Conservation (phyloP, 2,329 filamentous ascomycete species). For the Colletotrichum sp. region DNA sequence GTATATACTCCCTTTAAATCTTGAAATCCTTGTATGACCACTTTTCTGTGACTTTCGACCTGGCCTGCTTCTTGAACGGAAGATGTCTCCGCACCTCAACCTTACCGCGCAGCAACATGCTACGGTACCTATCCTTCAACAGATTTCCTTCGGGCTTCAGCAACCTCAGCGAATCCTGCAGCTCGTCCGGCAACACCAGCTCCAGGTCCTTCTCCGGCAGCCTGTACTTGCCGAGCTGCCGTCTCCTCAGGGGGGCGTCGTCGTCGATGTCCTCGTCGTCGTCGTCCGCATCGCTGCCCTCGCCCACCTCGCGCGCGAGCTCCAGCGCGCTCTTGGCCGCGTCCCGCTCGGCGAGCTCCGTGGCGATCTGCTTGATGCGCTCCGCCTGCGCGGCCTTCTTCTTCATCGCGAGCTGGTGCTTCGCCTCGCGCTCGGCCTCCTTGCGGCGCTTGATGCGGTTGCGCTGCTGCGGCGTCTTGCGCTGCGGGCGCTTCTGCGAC, state of each 20-base stretch:
- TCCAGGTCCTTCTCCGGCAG: conserved; percentile 82
- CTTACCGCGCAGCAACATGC: conserved; percentile 85
- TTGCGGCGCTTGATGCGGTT: conserved; percentile 91
- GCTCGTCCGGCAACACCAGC: conserved; percentile 80
- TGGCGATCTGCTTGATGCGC: conserved; percentile 73
- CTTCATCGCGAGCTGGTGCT: conserved; percentile 78
- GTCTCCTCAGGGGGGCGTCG: conserved; percentile 70
- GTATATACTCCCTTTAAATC: not conserved
- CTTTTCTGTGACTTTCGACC: conserved; percentile 86
- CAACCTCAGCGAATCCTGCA: conserved; percentile 80
- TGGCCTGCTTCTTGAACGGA: conserved; percentile 82
- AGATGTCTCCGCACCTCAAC: conserved; percentile 82
- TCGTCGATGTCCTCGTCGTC: conserved; percentile 63
- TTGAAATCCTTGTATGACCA: conserved; percentile 96
- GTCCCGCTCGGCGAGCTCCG: conserved; percentile 66
- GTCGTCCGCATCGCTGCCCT: conserved; percentile 41
- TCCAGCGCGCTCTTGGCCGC: conserved; percentile 38
- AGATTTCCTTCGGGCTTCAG: conserved; percentile 96
- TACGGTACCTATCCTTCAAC: conserved; percentile 90
- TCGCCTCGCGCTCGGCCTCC: conserved; percentile 79
- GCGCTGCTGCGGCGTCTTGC: conserved; percentile 85
- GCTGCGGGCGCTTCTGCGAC: conserved; percentile 70
- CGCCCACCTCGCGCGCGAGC: conserved; percentile 39
- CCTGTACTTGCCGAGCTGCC: conserved; percentile 74
- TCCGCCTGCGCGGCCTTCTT: conserved; percentile 74